Evolutionary conservation across 1,139 yeast species (phyloP), one percentile per base, ranked within the genome.

Genomic region (Eremothecium sinecaudum): DNA sequence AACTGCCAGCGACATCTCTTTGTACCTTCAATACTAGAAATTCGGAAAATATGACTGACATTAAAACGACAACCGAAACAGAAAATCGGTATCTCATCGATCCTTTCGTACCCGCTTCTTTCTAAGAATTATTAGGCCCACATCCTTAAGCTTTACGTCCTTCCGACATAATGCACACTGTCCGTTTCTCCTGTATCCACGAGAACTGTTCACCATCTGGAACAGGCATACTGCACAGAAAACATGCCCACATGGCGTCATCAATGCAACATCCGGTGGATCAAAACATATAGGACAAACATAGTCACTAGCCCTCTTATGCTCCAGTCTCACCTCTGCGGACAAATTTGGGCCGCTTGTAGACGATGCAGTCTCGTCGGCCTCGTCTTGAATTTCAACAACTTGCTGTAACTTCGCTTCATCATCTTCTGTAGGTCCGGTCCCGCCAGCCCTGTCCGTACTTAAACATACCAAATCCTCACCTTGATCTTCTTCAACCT

Each of bases 201-300:
- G 55, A n/a, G 71, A 63, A 27, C 63, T 61, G 13, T 70, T 66
- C 19, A 72, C 54, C 34, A 74, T 70, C 31, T 62, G 61, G 46
- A 65, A 71, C 8, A 69, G 56, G 47, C 78, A 73, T 22, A 64
- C 65, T 5, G 63, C 56, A 46, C 79, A 73, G 43, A 64, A 71
- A 5, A 69, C 53, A 50, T 73, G 79, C 0, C 77, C 78, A 52
- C 79, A 73, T 0, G 69, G 67, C 3, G 73, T 61, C 17, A 66
- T 65, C 15, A 65, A 60, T 2, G 75, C 64, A 7, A 55, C 47
- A 12, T 59, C 63, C 2, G 74, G 72, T 7, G 65, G 62, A 9
- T 71, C 77, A 46, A 71, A 65, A 38, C 78, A 73, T 14, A 73
- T 67, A 0, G 74, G 72, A 47, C 76, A 73, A 13, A 50, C 54